phyloP scores from a whole-genome alignment of 495 filamentous ascomycete species.

The Penicillium lagena region DNA sequence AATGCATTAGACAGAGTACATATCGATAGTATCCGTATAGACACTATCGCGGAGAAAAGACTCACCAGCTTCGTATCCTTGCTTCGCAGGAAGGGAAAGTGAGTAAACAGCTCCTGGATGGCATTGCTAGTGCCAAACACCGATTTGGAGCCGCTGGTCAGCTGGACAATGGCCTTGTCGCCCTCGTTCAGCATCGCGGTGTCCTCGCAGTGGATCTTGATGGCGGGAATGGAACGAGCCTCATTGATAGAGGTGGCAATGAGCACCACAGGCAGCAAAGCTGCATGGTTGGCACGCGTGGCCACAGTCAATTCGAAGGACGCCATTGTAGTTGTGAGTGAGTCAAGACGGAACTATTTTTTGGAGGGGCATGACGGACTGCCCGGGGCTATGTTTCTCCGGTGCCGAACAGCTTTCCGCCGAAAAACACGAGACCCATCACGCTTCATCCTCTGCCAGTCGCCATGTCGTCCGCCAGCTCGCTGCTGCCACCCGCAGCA shows the following conservation, averaged over 20 bases:
- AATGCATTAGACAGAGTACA: neutral
- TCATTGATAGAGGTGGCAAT: constrained; percentile 45
- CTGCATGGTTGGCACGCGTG: constrained; percentile 53
- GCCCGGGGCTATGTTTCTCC: constrained; percentile 26
- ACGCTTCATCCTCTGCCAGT: no score
- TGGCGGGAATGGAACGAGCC: constrained; percentile 33
- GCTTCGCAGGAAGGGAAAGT: constrained; percentile 37
- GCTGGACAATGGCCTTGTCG: constrained; percentile 39
- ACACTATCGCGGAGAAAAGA: neutral
- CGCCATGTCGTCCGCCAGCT: constrained; percentile 35
- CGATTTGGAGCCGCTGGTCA: constrained; percentile 24
- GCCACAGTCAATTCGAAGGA: constrained; percentile 48
- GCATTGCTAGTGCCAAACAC: constrained; percentile 30
- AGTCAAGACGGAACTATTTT: constrained; percentile 4
- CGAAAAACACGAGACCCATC: constrained; percentile 24
- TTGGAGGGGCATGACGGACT: constrained; percentile 12
- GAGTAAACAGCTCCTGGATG: constrained; percentile 31
- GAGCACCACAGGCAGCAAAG: constrained; percentile 41
- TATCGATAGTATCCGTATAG: neutral
- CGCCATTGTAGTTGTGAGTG: constrained; percentile 20
- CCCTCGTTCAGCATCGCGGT: constrained; percentile 33
- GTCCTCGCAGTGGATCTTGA: constrained; percentile 43
- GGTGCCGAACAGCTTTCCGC: constrained; percentile 22
- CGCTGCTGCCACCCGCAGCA: constrained; percentile 33
- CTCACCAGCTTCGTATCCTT: constrained; percentile 41